These are phyloP conservation scores for Leccinellum luteum DNA, from an alignment of 768 basidiomycete genomes.

Conservation along the genomic window DNA sequence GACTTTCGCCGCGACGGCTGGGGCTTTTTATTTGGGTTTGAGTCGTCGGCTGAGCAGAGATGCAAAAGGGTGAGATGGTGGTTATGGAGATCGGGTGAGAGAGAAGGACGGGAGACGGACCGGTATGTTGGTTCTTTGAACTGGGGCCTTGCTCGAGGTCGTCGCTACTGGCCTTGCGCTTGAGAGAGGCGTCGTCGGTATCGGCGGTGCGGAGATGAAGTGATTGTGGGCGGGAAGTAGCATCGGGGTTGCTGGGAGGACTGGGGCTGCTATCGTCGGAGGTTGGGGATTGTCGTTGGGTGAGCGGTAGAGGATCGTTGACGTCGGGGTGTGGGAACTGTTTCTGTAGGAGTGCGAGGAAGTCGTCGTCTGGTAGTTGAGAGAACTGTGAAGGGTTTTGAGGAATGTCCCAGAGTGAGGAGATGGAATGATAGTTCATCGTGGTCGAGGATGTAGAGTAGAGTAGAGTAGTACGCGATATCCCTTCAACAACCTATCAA, in stretches of 20 bases:
- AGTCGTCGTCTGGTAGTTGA: slow-evolving; percentile 70
- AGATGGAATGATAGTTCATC: slow-evolving; percentile 39
- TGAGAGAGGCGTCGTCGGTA: slow-evolving; percentile 51
- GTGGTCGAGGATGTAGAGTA: slow-evolving; percentile 11
- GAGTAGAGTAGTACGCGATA: too few species aligned
- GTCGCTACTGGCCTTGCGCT: slow-evolving; percentile 75
- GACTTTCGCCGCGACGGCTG: slow-evolving; percentile 39
- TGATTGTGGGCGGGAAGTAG: slow-evolving; percentile 20
- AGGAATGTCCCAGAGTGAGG: slow-evolving; percentile 67
- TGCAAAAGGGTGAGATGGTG: not conserved
- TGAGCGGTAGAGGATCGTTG: slow-evolving; percentile 51
- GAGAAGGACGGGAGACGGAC: slow-evolving; percentile 35
- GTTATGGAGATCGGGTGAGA: not conserved
- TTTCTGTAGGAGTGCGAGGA: slow-evolving; percentile 73
- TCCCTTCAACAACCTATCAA: too few species aligned
- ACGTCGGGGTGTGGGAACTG: slow-evolving; percentile 51
- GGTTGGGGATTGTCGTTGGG: slow-evolving; percentile 44
- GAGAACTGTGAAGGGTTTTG: slow-evolving; percentile 54
- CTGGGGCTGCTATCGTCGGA: slow-evolving; percentile 81
- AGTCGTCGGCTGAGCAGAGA: slow-evolving; percentile 21
- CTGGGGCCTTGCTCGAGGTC: slow-evolving; percentile 63
- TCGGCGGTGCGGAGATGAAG: slow-evolving; percentile 30
- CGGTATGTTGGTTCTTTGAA: slow-evolving; percentile 62
- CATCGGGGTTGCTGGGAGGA: slow-evolving; percentile 50
- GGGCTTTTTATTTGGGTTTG: slow-evolving; percentile 25